Base-by-base conservation (phyloP, 495 filamentous ascomycete genomes). In the Penicillium tannophilum region DNA sequence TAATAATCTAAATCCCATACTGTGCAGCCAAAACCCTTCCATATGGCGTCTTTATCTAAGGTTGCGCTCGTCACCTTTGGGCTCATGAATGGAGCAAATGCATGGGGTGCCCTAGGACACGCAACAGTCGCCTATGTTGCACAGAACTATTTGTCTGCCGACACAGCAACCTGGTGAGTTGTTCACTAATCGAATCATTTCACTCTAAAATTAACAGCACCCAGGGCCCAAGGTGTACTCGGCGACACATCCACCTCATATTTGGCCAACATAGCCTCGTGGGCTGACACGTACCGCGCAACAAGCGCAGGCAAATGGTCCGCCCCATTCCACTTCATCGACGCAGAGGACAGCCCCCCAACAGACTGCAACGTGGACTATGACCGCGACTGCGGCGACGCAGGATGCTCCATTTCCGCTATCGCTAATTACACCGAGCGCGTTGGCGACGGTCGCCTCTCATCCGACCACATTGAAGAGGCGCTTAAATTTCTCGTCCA, bases 301-400 rank as follows among this genome's bases (percentile, higher is more conserved):
- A 84, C 82, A 30, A 60, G 67, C 0, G 85, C 73, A 6, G 85
- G 85, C 10, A 68, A 57, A 28, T 88, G 79, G 74, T 82, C 79
- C 26, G 69, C 73, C 8, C 71, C 79, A 1, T 82, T 74, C 55
- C 86, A 89, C 68, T 88, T 76, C 63, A 85, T 88, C 63, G 85
- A 90, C 71, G 86, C 86, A 6, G 69, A 84, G 46, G 88, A 90
- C 61, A 70, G 73, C 46, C 88, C 88, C 36, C 79, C 84, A 3
- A 71, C 65, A 9, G 67, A 59, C 53, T 90, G 88, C 71, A 76
- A 79, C 52, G 80, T 90, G 19, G 65, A 81, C 36, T 79, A 80
- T 24, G 58, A 67, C 14, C 76, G 85, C 8, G 88, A 89, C 64
- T 90, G 88, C 63, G 77, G 76, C 10, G 58, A 53, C 4, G 69